Evolutionary conservation across 257 asterid genomes (phyloP).

Genomic region (Solanum ossicruentum): DNA sequence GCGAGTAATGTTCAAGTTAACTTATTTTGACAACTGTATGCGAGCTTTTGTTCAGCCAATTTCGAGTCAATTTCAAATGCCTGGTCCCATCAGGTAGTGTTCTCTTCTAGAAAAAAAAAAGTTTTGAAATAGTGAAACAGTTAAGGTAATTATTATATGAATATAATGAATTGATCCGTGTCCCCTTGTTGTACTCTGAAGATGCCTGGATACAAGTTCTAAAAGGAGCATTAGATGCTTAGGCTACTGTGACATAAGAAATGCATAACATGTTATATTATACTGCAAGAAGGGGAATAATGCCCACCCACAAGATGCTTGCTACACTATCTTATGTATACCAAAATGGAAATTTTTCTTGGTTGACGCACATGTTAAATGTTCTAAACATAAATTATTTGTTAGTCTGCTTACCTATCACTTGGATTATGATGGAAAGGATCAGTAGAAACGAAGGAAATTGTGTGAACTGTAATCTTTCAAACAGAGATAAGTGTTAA

Average conservation of each 20-base stretch:
- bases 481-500: not conserved
- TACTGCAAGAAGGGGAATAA: not conserved
- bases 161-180: not conserved
- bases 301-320: conserved; percentile 1
- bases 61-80: not conserved
- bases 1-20: not conserved
- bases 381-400: not conserved
- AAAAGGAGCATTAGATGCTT: not conserved
- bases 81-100: not conserved
- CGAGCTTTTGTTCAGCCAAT: not conserved
- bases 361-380: not conserved
- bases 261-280: not conserved
- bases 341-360: not conserved
- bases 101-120: not conserved
- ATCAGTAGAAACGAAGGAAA: not conserved
- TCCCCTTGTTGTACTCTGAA: not conserved
- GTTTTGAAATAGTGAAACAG: not conserved
- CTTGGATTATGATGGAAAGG: not conserved
- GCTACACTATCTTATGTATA: not conserved
- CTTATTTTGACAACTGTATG: not conserved
- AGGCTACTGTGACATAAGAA: not conserved
- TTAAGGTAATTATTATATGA: not conserved
- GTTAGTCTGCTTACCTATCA: not conserved
- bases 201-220: not conserved
- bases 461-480: not conserved